These are phyloP conservation scores for Linnemannia zychae DNA, from an alignment of 192 early-diverging fungal species.

Conservation along the genomic window DNA sequence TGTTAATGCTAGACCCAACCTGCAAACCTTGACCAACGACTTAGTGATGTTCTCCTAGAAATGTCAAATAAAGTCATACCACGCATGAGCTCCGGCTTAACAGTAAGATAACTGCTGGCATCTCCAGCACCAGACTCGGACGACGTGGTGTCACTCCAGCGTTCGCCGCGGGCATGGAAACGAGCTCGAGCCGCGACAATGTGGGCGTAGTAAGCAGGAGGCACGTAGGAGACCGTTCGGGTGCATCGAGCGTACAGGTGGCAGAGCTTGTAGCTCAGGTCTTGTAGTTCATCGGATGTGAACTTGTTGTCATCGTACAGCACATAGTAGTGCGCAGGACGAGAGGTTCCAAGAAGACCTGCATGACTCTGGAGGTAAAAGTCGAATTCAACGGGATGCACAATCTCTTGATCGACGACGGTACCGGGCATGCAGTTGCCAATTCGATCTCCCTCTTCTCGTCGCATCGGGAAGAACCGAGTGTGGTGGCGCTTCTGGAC, in stretches of 20 bases:
- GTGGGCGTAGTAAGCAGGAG: constrained; percentile 95
- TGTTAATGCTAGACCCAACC: not conserved
- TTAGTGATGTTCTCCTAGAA: not conserved
- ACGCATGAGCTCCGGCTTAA: constrained; percentile 58
- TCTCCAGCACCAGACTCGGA: constrained; percentile 22
- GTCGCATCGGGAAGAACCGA: constrained; percentile 82
- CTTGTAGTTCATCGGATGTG: constrained; percentile 82
- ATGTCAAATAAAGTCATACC: constrained; percentile 1
- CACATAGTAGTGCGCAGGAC: constrained; percentile 93
- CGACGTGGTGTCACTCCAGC: constrained; percentile 57
- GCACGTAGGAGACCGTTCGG: constrained; percentile 86
- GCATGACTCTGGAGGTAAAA: constrained; percentile 94
- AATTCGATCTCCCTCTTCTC: constrained; percentile 72
- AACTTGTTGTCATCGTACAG: constrained; percentile 91
- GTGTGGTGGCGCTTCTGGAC: constrained; percentile 94
- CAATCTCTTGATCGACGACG: constrained; percentile 78
- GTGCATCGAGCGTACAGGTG: constrained; percentile 92
- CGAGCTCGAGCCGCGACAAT: constrained; percentile 89
- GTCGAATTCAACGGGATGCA: constrained; percentile 86
- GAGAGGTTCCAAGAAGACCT: constrained; percentile 93
- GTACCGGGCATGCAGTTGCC: constrained; percentile 92
- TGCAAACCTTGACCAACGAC: not conserved
- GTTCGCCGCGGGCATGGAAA: constrained; percentile 81
- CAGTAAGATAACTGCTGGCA: constrained; percentile 36
- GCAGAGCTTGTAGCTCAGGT: constrained; percentile 90